These are phyloP conservation scores for Trichoderma guizhouense DNA, from an alignment of 2,329 filamentous ascomycete species.

Conservation along the genomic window DNA sequence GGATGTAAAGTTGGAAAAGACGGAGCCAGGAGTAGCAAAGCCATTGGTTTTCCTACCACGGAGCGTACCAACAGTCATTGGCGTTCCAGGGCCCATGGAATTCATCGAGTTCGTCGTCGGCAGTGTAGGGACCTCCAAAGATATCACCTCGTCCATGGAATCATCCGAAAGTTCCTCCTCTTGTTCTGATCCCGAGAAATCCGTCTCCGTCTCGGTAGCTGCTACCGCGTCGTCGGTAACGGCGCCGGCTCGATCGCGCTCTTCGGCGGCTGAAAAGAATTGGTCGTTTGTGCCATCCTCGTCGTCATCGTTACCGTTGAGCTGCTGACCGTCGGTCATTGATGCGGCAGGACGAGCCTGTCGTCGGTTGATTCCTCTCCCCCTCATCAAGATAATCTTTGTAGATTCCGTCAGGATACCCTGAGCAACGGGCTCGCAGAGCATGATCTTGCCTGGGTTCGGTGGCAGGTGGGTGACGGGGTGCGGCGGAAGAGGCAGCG, in stretches of 20 bases:
- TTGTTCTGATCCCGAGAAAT: conserved; percentile 62
- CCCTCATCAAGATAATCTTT: conserved; percentile 75
- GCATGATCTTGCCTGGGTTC: conserved; percentile 79
- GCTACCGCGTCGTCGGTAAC: conserved; percentile 57
- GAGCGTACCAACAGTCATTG: conserved; percentile 61
- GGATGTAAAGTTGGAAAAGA: conserved; percentile 84
- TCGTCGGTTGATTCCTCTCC: conserved; percentile 52
- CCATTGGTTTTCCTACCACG: conserved; percentile 66
- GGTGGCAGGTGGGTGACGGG: conserved; percentile 81
- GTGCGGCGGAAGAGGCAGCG: conserved; percentile 75
- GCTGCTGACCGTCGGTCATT: conserved; percentile 37
- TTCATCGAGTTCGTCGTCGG: conserved; percentile 71
- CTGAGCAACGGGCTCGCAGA: conserved; percentile 94
- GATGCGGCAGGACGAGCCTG: conserved; percentile 46
- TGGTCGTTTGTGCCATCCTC: conserved; percentile 86
- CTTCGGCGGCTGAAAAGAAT: conserved; percentile 89
- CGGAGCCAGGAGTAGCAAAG: conserved; percentile 77
- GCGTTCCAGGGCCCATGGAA: conserved; percentile 73
- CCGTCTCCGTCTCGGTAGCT: conserved; percentile 60
- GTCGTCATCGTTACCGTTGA: conserved; percentile 56
- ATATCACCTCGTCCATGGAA: conserved; percentile 90
- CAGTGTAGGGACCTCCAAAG: conserved; percentile 74
- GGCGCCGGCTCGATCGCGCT: conserved; percentile 59
- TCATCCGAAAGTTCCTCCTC: conserved; percentile 80
- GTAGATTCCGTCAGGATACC: conserved; percentile 74